Base-by-base conservation (phyloP, 2,329 filamentous ascomycete genomes). In the Aureobasidium namibiae region DNA sequence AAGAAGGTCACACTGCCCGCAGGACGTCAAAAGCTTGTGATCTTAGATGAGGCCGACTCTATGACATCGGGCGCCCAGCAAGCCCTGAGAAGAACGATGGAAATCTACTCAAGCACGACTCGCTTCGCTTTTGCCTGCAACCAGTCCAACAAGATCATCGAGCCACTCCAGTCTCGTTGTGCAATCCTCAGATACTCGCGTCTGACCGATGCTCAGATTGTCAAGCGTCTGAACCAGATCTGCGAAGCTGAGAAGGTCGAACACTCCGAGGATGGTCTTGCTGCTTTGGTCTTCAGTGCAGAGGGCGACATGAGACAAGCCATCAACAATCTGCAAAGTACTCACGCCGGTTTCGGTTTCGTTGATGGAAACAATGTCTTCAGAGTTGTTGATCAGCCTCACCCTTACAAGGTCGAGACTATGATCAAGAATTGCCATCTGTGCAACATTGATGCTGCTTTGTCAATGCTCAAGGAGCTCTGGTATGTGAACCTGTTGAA, bases 281-380 rank as follows among this genome's bases (percentile, higher is more conserved):
- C 92, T 0, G 94, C 94, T n/a, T 78, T 99, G 34, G 91, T 99
- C 1, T 99, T 99, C 77, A 94, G 88, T 63, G 94, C 94, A 7
- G 94, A 99, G 74, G 94, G 94, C 60, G 94, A 99, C 72, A 99
- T 99, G 94, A 85, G 94, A 62, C 94, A 99, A 76, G 94, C 94
- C 36, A 96, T 99, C 79, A 99, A 99, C 77, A 97, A 97, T 73
- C 76, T 99, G 65, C 94, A 99, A 73, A 95, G 89, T 65, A 97
- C 94, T 0, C 84, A 81, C 73, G 91, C 92, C 4, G 94, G 94
- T 1, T 99, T 97, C 69, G 92, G 92, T 1, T 95, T 99, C 68
- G 89, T 99, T n/a, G 95, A 87, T 59, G 92, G 92, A 16, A 92
- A 97, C 74, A 97, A 97, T 69, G 94, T 99, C 9, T 99, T 99